Conservation (phyloP, 164 flowering plant species). For the Piper longum region DNA sequence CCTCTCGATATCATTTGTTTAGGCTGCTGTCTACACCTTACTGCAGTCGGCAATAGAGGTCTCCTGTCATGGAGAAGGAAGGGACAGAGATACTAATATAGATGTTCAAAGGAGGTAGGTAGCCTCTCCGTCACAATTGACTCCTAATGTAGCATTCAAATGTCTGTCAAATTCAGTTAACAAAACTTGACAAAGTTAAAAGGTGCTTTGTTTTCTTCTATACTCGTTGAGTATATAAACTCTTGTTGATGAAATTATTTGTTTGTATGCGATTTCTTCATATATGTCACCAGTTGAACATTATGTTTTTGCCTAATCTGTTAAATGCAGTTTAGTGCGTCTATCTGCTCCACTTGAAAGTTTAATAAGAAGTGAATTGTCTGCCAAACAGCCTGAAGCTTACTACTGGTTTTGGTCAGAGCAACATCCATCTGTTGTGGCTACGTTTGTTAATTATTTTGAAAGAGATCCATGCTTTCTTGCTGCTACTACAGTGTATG, state of each 20-base stretch:
- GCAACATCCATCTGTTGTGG: constrained; percentile 61
- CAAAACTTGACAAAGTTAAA: constrained; percentile 38
- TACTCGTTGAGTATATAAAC: neutral
- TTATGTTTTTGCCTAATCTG: constrained; percentile 2
- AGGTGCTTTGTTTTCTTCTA: constrained; percentile 1
- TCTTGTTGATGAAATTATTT: neutral
- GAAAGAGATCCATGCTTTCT: constrained; percentile 60
- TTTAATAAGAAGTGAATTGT: constrained; percentile 54
- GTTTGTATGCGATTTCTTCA: neutral
- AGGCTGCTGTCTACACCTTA: constrained; percentile 79
- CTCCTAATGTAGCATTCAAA: neutral
- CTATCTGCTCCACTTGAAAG: constrained; percentile 79
- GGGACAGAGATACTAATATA: constrained; percentile 72
- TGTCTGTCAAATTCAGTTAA: constrained; percentile 44
- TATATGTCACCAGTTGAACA: neutral
- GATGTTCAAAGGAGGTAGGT: constrained; percentile 77
- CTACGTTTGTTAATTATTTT: constrained; percentile 60
- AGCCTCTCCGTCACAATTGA: constrained; percentile 1
- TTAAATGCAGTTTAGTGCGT: constrained; percentile 52
- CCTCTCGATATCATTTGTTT: constrained; percentile 12
- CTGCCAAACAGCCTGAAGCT: constrained; percentile 62
- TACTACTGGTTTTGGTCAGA: constrained; percentile 92
- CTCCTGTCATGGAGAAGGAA: constrained; percentile 69
- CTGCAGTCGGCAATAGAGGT: constrained; percentile 82
- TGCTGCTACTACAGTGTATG: constrained; percentile 73